phyloP scores from a whole-genome alignment of 371 early-diverging fungal species.

The Syncephalis fuscata region DNA sequence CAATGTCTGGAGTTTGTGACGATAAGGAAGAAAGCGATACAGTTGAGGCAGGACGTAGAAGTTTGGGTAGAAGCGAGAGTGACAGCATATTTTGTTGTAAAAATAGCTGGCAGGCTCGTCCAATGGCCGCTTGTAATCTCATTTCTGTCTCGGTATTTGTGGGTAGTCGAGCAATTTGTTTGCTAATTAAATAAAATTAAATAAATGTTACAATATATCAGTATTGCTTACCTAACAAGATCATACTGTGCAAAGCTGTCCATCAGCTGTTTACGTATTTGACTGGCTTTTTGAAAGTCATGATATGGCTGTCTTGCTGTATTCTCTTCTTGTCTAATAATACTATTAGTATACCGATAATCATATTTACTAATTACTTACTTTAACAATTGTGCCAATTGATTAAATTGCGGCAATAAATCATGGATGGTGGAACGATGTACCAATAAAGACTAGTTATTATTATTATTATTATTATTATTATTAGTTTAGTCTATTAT shows the following conservation, averaged over 20 bases:
- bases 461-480: too few species aligned
- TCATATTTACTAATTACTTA: too few species aligned
- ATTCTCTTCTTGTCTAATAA: conserved; percentile 3
- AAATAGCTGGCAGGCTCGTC: conserved; percentile 51
- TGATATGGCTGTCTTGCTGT: conserved; percentile 27
- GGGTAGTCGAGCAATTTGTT: background rate
- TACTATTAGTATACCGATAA: too few species aligned
- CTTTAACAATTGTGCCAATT: too few species aligned
- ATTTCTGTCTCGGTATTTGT: background rate
- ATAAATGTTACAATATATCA: background rate
- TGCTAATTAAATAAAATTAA: background rate
- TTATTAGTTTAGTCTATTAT: too few species aligned
- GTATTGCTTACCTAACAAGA: conserved; percentile 35
- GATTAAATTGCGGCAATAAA: too few species aligned
- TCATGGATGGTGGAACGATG: too few species aligned
- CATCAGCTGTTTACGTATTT: conserved; percentile 37
- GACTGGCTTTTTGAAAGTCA: conserved; percentile 31
- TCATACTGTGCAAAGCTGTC: conserved; percentile 46
- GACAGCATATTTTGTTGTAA: conserved; percentile 80
- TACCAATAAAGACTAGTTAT: too few species aligned
- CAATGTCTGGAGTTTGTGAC: conserved; percentile 1
- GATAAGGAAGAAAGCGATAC: background rate
- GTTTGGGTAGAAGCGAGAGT: conserved; percentile 62
- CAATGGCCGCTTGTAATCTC: conserved; percentile 13
- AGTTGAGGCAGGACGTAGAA: background rate